These are phyloP conservation scores for Paxillus ammoniavirescens DNA, from an alignment of 768 basidiomycete genomes.

Conservation along the genomic window DNA sequence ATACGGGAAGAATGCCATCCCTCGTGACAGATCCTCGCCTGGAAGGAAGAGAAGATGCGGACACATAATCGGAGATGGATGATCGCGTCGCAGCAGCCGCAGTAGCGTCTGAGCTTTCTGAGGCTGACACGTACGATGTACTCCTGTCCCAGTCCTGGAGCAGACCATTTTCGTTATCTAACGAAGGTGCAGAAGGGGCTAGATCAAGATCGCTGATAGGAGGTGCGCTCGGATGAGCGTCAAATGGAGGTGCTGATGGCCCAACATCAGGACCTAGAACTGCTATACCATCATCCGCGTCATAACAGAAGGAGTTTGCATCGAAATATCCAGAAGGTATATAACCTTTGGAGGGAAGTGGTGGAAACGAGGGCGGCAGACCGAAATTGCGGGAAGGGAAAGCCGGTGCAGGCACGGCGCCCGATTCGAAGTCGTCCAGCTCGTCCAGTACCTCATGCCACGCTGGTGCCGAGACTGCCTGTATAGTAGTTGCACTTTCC, in stretches of 20 bases:
- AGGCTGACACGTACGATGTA: slow-evolving; percentile 1
- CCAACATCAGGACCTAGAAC: slow-evolving; percentile 34
- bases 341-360: slow-evolving; percentile 40
- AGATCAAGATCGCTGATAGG: slow-evolving; percentile 27
- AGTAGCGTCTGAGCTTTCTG: slow-evolving; percentile 4
- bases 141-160: slow-evolving; percentile 22
- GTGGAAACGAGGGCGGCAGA: slow-evolving; percentile 24
- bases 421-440: slow-evolving; percentile 20
- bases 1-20: slow-evolving; percentile 27
- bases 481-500: slow-evolving; percentile 12
- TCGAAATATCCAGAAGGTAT: slow-evolving; percentile 36
- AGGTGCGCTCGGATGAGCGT: slow-evolving; percentile 33
- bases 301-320: slow-evolving; percentile 38
- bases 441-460: slow-evolving; percentile 53
- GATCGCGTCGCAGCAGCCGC: background rate
- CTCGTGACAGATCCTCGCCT: slow-evolving; percentile 3
- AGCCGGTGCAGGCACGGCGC: slow-evolving; percentile 1
- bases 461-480: slow-evolving; percentile 45
- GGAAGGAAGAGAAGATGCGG: slow-evolving; percentile 4
- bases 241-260: slow-evolving; percentile 49
- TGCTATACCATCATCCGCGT: slow-evolving; percentile 28
- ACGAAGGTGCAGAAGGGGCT: slow-evolving; percentile 48
- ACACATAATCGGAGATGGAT: background rate
- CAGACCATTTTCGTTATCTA: slow-evolving; percentile 22
- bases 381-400: slow-evolving; percentile 4